A percentile compares a stretch with the other conserved stretches of the same genome.
Conservation (phyloP, 2,329 filamentous ascomycete genomes). For the Aspergillus proliferans region DNA sequence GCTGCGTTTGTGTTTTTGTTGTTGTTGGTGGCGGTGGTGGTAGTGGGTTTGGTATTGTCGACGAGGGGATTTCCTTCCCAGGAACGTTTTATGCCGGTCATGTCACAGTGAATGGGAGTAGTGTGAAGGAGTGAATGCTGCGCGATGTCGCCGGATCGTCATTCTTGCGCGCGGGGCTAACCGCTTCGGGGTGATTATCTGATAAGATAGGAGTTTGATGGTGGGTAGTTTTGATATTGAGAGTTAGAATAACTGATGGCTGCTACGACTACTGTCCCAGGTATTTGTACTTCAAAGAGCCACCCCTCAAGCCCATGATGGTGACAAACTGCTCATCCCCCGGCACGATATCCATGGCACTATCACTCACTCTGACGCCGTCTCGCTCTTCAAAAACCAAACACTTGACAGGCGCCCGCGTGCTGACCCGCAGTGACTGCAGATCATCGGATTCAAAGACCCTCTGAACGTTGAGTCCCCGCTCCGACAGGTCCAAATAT, state of each 20-base stretch:
- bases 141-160: not conserved
- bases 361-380: conserved; percentile 50
- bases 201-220: conserved; percentile 2
- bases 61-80: conserved; percentile 31
- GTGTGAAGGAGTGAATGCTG: not conserved
- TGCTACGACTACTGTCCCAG: conserved; percentile 15
- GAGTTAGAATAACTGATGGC: not conserved
- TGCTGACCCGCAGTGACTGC: conserved; percentile 38
- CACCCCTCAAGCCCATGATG: conserved; percentile 17
- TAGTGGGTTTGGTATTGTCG: not conserved
- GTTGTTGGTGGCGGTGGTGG: conserved; percentile 5
- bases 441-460: conserved; percentile 24
- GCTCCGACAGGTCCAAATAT: conserved; percentile 49
- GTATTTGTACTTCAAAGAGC: conserved; percentile 20
- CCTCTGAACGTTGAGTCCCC: conserved; percentile 42
- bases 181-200: conserved; percentile 4
- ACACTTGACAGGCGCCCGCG: conserved; percentile 51
- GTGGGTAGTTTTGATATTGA: not conserved
- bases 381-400: conserved; percentile 56
- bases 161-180: conserved; percentile 1
- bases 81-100: conserved; percentile 34
- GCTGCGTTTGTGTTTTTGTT: conserved; percentile 10
- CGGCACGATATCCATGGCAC: conserved; percentile 54
- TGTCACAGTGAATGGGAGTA: conserved; percentile 3
- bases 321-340: conserved; percentile 47